Evolutionary conservation across 2,329 filamentous ascomycete genomes (phyloP), one percentile per base, ranked within the genome.

Genomic region (Trichoderma semiorbis): DNA sequence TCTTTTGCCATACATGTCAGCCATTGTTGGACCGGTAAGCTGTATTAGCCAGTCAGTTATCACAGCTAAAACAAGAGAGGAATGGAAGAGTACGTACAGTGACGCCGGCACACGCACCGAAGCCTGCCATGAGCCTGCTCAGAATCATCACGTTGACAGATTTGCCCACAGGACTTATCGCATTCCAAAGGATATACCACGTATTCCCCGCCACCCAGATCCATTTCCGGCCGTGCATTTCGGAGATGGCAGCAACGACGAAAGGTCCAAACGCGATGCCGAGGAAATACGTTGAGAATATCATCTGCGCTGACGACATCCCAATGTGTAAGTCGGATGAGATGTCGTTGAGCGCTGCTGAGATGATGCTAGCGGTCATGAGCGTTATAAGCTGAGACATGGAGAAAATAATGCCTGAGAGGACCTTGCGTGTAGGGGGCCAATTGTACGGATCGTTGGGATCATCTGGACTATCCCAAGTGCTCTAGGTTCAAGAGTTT

Each of bases 361-460:
- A 80, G n/a, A 81, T 78, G 74, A 82, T 82, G 63, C 78, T 79
- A 1, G 80, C 79, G 0, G 80, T 79, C 78, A 82, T 80, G 21
- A 79, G 73, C 0, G 80, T 81, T 7, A 82, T 78, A 5, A 83
- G 78, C 24, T 80, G 76, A 10, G 79, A 77, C 3, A 78, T 73
- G 0, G 81, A 82, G 53, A 78, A 76, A 30, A 82, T 72, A 24
- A 82, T 43, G 6, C 74, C 78, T 47, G 78, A 78, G 3, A 71
- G 50, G 34, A 75, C 66, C 65, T 77, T 77, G 24, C 72, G 74
- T 7, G 11, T 14, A 8, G 61, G 30, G 3, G 86, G 80, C 91
- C 91, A 93, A 11, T 63, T 63, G 60, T 63, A 63, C 2, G 60
- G 60, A 10, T 63, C 36, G 21, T 63, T 18, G 5, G 34, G 60